Percentiles rank a stretch among this genome's conserved stretches.
phyloP scores from a whole-genome alignment of 2,329 filamentous ascomycete species.

The Colletotrichum chlorophyti region DNA sequence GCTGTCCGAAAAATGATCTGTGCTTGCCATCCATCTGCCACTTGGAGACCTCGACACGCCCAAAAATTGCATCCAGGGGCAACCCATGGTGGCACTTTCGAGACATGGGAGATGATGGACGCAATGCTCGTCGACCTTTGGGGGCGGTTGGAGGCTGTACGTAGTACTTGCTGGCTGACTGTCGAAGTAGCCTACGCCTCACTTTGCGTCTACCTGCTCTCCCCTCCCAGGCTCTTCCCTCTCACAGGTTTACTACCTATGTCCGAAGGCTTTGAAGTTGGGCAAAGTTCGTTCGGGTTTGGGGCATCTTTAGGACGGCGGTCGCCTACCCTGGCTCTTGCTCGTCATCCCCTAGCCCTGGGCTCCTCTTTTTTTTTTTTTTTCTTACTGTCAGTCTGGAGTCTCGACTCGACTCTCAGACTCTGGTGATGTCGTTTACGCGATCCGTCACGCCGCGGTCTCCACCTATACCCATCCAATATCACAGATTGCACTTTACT shows the following conservation, averaged over 20 bases:
- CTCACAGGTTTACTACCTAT: background rate
- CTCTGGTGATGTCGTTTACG: conserved; percentile 10
- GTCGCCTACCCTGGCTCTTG: too few relatives aligned
- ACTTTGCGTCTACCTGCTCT: background rate
- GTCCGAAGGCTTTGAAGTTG: background rate
- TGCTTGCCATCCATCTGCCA: conserved; percentile 8
- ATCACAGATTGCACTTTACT: background rate
- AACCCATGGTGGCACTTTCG: background rate
- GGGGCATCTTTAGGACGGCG: too few relatives aligned
- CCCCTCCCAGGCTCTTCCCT: background rate
- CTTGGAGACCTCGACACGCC: background rate
- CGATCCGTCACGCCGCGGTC: conserved; percentile 16
- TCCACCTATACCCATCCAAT: too few relatives aligned
- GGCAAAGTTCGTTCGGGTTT: too few relatives aligned
- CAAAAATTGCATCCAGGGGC: conserved; percentile 13
- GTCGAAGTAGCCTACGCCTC: background rate
- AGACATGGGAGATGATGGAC: too few relatives aligned
- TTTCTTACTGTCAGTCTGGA: too few relatives aligned
- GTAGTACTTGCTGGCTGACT: background rate
- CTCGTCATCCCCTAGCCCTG: conserved; percentile 2
- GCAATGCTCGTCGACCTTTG: background rate
- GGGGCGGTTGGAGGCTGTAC: too few relatives aligned
- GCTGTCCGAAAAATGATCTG: conserved; percentile 3
- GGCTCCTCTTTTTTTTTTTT: background rate
- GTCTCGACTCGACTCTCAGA: background rate